phyloP scores from a whole-genome alignment of 495 filamentous ascomycete species.

The Hypomontagnella submonticulosa region DNA sequence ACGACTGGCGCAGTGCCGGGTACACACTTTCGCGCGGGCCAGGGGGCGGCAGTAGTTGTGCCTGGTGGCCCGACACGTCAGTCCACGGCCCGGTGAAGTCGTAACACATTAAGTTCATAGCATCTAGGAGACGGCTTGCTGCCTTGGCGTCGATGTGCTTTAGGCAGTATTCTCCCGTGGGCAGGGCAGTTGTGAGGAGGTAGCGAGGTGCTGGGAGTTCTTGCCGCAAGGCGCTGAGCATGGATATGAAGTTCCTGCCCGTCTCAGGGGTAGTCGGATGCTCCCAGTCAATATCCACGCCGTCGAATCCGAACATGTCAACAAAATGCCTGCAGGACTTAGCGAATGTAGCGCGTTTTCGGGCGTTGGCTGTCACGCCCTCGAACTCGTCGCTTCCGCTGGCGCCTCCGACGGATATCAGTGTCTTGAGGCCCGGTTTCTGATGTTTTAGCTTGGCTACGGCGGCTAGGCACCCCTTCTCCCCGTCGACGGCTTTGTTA shows the following conservation, averaged over 20 bases:
- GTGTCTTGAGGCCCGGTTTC: constrained; percentile 72
- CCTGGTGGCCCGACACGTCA: constrained; percentile 72
- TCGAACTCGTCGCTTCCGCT: constrained; percentile 78
- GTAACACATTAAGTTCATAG: constrained; percentile 86
- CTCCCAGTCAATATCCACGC: constrained; percentile 89
- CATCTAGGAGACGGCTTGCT: constrained; percentile 70
- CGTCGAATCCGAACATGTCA: constrained; percentile 74
- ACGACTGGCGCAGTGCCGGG: constrained; percentile 57
- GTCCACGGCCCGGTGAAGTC: constrained; percentile 84
- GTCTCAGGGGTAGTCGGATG: constrained; percentile 71
- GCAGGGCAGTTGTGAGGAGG: constrained; percentile 75
- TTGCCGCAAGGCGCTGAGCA: constrained; percentile 70
- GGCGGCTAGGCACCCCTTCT: constrained; percentile 74
- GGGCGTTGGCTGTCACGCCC: constrained; percentile 65
- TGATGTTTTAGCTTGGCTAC: constrained; percentile 72
- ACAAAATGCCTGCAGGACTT: constrained; percentile 68
- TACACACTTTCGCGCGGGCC: constrained; percentile 57
- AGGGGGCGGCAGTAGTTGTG: constrained; percentile 66
- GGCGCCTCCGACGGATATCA: constrained; percentile 81
- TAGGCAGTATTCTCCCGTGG: constrained; percentile 78
- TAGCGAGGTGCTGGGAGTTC: constrained; percentile 70
- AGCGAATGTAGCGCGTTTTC: constrained; percentile 68
- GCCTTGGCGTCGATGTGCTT: constrained; percentile 72
- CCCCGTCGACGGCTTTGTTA: constrained; percentile 76
- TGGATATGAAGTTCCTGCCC: constrained; percentile 72